Percentiles rank a stretch among this genome's conserved stretches.
phyloP scores from a whole-genome alignment of 192 early-diverging fungal species.

The Entomortierella parvispora region DNA sequence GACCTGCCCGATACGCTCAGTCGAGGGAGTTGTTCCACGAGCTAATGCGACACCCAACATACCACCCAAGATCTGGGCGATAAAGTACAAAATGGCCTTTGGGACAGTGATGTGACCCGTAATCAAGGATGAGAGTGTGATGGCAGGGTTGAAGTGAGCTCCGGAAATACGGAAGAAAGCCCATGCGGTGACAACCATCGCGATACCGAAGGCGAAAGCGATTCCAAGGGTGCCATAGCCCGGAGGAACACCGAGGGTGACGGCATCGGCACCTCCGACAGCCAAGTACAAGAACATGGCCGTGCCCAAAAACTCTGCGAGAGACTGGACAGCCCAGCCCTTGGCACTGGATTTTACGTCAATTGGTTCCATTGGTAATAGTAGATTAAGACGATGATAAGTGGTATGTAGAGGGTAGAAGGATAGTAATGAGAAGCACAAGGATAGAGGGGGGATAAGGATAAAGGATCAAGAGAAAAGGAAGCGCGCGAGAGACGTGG shows the following conservation, averaged over 20 bases:
- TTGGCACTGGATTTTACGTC: background rate
- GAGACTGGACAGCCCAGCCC: conserved; percentile 24
- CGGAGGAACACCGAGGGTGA: conserved; percentile 1
- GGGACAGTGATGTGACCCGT: conserved; percentile 58
- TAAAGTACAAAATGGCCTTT: conserved; percentile 57
- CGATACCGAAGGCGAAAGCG: conserved; percentile 58
- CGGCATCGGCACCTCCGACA: conserved; percentile 51
- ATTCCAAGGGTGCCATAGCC: conserved; percentile 13
- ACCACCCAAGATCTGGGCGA: conserved; percentile 68
- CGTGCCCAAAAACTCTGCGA: conserved; percentile 57
- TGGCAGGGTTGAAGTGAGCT: conserved; percentile 71
- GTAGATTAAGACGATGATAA: background rate
- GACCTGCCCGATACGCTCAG: background rate
- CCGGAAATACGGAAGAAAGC: conserved; percentile 65
- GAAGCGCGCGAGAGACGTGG: no score
- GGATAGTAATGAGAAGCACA: background rate
- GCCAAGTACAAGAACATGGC: conserved; percentile 55
- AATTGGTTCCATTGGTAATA: background rate
- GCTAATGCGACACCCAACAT: conserved; percentile 59
- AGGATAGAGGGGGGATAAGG: background rate
- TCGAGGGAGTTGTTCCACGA: conserved; percentile 17
- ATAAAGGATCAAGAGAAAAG: no score
- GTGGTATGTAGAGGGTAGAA: background rate
- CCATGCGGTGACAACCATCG: conserved; percentile 55
- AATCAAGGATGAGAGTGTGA: conserved; percentile 64